phyloP scores from a whole-genome alignment of 768 basidiomycete species.

The Tylopilus balloui region DNA sequence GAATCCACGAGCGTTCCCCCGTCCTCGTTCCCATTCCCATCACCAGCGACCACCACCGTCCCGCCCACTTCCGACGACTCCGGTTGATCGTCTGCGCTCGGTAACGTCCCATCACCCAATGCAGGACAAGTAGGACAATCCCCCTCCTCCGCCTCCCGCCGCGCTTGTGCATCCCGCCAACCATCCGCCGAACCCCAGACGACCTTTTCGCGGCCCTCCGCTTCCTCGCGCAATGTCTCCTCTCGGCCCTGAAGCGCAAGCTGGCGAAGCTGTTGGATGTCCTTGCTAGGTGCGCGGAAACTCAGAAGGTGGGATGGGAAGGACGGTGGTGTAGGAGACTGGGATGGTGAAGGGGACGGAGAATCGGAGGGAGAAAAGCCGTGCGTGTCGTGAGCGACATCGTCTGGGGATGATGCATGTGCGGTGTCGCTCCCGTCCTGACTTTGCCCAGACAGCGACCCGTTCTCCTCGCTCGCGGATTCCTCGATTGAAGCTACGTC shows the following conservation, averaged over 20 bases:
- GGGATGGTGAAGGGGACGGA: background rate
- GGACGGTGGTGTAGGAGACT: background rate
- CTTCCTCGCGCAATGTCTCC: constrained; percentile 36
- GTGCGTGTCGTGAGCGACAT: background rate
- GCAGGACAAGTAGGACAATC: background rate
- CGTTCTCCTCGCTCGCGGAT: background rate
- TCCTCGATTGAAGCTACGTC: background rate
- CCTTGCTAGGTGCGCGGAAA: constrained; percentile 35
- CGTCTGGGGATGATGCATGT: background rate
- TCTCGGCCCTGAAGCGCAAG: constrained; percentile 45
- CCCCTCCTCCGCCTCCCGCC: background rate
- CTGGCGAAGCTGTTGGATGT: constrained; percentile 40
- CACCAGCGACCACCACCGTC: background rate
- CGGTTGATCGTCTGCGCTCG: background rate
- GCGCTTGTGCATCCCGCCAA: background rate
- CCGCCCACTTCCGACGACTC: background rate
- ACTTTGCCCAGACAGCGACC: background rate
- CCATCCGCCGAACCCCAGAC: constrained; percentile 32
- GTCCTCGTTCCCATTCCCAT: background rate
- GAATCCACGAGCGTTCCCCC: background rate
- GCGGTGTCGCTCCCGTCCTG: background rate
- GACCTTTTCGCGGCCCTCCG: constrained; percentile 44
- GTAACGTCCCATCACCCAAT: constrained; percentile 5
- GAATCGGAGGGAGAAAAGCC: background rate
- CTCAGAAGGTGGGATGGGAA: constrained; percentile 14